Percentiles rank a stretch among this genome's conserved stretches.
phyloP scores from a whole-genome alignment of 2,329 filamentous ascomycete genomes.

The Ceratocystis albifundus region DNA sequence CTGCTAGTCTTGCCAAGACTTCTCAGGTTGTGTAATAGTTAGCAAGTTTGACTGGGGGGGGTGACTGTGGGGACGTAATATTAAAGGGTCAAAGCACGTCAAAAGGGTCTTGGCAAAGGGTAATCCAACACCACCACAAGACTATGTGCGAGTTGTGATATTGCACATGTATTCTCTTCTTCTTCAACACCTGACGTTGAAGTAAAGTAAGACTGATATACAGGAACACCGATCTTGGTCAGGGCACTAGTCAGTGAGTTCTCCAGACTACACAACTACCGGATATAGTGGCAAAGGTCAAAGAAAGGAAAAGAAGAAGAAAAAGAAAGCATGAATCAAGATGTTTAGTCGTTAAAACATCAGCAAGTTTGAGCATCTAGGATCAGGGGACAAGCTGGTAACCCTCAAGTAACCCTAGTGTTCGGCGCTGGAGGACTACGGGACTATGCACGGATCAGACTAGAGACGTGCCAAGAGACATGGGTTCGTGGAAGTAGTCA shows the following conservation, averaged over 20 bases:
- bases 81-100: conserved; percentile 11
- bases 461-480: background rate
- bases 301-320: too few relatives aligned
- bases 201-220: background rate
- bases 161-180: background rate
- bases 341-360: background rate
- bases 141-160: background rate
- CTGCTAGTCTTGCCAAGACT: conserved; percentile 8
- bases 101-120: background rate
- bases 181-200: background rate
- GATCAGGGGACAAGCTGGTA: background rate
- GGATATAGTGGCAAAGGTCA: too few relatives aligned
- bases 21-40: background rate
- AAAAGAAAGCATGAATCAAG: background rate
- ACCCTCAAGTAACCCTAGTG: background rate
- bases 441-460: background rate
- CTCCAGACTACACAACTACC: background rate
- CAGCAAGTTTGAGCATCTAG: background rate
- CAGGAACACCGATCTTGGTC: background rate
- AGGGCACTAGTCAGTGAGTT: background rate
- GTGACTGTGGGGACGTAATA: background rate
- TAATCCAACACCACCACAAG: too few relatives aligned
- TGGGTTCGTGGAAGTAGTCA: background rate
- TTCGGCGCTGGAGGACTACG: background rate
- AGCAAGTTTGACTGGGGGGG: background rate